Evolutionary conservation across 371 early-diverging fungal species (phyloP), one percentile per base, ranked within the genome.

Genomic region (Saksenaea vasiformis): DNA sequence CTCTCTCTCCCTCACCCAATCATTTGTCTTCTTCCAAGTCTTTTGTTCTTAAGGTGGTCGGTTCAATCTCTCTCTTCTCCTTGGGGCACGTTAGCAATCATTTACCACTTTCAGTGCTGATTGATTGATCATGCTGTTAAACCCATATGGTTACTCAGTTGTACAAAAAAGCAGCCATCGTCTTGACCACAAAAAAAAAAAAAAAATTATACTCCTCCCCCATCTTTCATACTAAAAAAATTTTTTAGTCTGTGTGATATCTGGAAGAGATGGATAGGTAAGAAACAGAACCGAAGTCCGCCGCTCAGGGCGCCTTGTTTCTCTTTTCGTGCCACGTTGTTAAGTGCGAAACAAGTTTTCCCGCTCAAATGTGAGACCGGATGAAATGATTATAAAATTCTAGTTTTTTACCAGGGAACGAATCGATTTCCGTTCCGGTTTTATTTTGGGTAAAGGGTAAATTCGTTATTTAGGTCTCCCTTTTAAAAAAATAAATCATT

Each of bases 271-370:
- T 17, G 17, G 17, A 41, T 1, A 47, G 19, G 22, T 11, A 22
- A 47, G 51, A 22, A 47, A 47, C 51, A 10, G 5, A 22, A 47
- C 10, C 5, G 1, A 9, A 22, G 22, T 47, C 51, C 51, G 51
- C 51, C 51, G 51, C 51, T 47, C 51, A 47, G 51, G 51, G 51
- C 51, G 51, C 51, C n/a, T n/a, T n/a, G n/a, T 3, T 22, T 10
- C 22, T 7, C 7, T 31, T 2, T 31, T 47, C 51, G 51, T 47
- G 51, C 51, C 51, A 47, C 51, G 24, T 47, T 47, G 51, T 19
- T 7, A 47, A 9, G 10, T 7, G 4, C 31, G 31, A 31, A 31
- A 31, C 31, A 4, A 31, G 31, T 31, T 31, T 31, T 31, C 31
- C 31, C 31, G 31, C 31, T 31, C 31, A 31, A 14, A 39, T n/a